phyloP scores from a whole-genome alignment of 1,139 yeast genomes.

The Yamadazyma dushanensis region DNA sequence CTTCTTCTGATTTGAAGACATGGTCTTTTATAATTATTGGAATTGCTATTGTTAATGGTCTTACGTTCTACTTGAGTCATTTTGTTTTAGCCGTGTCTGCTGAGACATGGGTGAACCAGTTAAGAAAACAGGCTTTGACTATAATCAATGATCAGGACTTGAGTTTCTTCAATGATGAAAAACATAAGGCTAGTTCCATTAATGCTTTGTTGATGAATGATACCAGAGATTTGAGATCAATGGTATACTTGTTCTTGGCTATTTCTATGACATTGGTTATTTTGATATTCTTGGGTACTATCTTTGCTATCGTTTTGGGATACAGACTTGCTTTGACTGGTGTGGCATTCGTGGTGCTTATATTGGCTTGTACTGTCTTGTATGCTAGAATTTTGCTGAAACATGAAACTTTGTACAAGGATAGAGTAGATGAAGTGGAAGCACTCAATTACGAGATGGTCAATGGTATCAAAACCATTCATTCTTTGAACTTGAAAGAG shows the following conservation, averaged over 20 bases:
- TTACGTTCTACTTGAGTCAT: slow-evolving; percentile 51
- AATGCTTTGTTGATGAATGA: slow-evolving; percentile 77
- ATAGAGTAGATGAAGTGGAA: slow-evolving; percentile 54
- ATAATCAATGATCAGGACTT: slow-evolving; percentile 54
- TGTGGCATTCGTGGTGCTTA: slow-evolving; percentile 67
- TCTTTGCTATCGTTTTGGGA: slow-evolving; percentile 79
- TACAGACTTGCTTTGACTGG: slow-evolving; percentile 89
- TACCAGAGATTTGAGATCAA: slow-evolving; percentile 67
- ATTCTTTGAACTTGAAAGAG: slow-evolving; percentile 50
- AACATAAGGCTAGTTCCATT: slow-evolving; percentile 53
- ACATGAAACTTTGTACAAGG: slow-evolving; percentile 62
- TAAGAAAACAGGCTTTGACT: slow-evolving; percentile 53
- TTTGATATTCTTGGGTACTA: slow-evolving; percentile 57
- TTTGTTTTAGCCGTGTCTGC: slow-evolving; percentile 56
- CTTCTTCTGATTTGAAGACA: slow-evolving; percentile 30
- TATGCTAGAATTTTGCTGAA: slow-evolving; percentile 54
- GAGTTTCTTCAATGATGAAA: slow-evolving; percentile 48
- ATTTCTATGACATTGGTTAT: slow-evolving; percentile 52
- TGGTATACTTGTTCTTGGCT: slow-evolving; percentile 62
- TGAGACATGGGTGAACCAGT: slow-evolving; percentile 63
- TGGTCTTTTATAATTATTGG: slow-evolving; percentile 72
- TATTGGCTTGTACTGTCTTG: slow-evolving; percentile 47
- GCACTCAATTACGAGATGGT: slow-evolving; percentile 58
- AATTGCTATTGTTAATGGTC: slow-evolving; percentile 62
- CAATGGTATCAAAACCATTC: slow-evolving; percentile 61